Percentiles rank a stretch among this genome's conserved stretches.
These are phyloP conservation scores for Phellinidium pouzarii DNA, from an alignment of 1,284 basidiomycete genomes.

Conservation along the genomic window DNA sequence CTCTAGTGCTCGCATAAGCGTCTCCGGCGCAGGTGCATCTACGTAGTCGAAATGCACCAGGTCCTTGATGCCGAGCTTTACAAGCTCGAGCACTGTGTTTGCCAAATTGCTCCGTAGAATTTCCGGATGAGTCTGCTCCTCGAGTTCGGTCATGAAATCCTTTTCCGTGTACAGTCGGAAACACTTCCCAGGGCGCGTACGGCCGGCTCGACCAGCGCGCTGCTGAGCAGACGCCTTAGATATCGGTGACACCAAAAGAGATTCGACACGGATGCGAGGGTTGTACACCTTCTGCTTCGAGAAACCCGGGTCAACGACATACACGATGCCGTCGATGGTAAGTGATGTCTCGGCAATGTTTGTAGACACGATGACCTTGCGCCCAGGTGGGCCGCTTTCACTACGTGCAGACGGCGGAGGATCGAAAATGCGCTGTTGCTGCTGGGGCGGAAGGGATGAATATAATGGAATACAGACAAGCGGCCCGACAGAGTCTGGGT, in stretches of 20 bases:
- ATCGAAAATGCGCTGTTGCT: constrained; percentile 95
- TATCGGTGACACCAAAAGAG: constrained; percentile 89
- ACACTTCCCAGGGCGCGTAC: constrained; percentile 95
- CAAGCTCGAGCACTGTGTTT: constrained; percentile 90
- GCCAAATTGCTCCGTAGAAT: constrained; percentile 90
- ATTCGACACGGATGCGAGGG: constrained; percentile 93
- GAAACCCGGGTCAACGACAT: constrained; percentile 97
- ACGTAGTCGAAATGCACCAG: constrained; percentile 93
- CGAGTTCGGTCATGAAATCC: constrained; percentile 92
- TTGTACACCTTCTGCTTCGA: constrained; percentile 98
- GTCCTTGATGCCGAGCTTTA: constrained; percentile 92
- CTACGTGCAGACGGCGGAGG: constrained; percentile 62
- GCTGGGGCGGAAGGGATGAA: constrained; percentile 86
- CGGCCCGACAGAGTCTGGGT: constrained; percentile 77
- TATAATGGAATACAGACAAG: constrained; percentile 88
- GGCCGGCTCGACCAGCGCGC: constrained; percentile 91
- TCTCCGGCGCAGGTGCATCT: constrained; percentile 94
- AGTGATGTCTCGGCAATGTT: constrained; percentile 98
- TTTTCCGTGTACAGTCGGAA: constrained; percentile 97
- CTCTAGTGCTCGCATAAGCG: constrained; percentile 96
- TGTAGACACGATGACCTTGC: constrained; percentile 93
- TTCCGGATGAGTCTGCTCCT: constrained; percentile 96
- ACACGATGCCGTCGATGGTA: constrained; percentile 98
- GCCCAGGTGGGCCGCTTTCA: constrained; percentile 72
- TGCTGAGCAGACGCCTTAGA: constrained; percentile 97